Evolutionary conservation across 352 stramenopile genomes (phyloP), one percentile per base, ranked within the genome.

Genomic region (Phytophthora pseudosyringae): DNA sequence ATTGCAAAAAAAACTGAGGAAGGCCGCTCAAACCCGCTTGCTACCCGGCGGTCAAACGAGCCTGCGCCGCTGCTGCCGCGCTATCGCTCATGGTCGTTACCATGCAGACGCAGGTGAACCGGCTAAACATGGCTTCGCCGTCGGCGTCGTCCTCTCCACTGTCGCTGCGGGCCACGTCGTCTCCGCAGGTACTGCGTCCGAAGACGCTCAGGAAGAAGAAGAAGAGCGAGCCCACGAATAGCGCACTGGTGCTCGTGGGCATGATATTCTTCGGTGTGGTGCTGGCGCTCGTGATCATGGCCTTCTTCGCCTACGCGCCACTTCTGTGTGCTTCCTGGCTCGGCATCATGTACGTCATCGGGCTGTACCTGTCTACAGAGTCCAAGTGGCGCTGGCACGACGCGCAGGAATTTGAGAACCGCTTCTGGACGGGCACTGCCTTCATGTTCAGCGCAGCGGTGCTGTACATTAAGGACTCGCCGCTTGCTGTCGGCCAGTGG

Each of bases 381-480:
- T 89, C 81, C 40, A 88, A 90, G 39, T 96, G 86, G 86, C 82
- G 85, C 53, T 94, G 85, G 81, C 87, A 95, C 73, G 82, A 95
- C 59, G 87, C 89, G 15, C 88, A 97, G 64, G 96, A 99, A 78
- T 98, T 98, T 65, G 96, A 99, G 75, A 99, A 99, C 82, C 86
- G 95, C 61, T 99, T 99, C 71, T 98, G 95, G 96, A 98, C 95
- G 5, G 84, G 98, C 62, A 98, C 97, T 32, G 93, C 92, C 10
- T 91, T 98, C 51, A 62, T 98, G n/a, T 93, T 98, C 47, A 97
- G 87, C 45, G 89, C 85, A 1, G 91, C 93, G n/a, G 69, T 96
- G 40, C 78, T 98, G n/a, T 98, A 98, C 67, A 93, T 97, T 40
- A 84, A 94, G 57, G 96, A 99, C 81, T 98, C 94, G 39, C 96